A percentile compares a stretch with the other conserved stretches of the same genome.
Conservation (phyloP, 768 basidiomycete species). For the Russula emetica region DNA sequence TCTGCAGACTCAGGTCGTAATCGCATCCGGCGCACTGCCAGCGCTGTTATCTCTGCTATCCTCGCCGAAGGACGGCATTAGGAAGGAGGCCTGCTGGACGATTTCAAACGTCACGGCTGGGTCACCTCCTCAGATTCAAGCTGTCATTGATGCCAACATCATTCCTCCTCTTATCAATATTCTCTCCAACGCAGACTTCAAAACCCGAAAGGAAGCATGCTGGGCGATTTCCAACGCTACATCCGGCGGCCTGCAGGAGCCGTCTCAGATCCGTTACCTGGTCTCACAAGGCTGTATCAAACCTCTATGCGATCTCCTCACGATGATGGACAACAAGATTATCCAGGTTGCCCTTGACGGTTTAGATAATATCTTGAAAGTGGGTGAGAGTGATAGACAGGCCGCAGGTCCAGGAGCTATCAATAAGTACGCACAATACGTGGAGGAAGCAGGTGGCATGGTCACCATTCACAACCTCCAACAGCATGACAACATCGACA, state of each 20-base stretch:
- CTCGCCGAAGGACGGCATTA: conserved; percentile 96
- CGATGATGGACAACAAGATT: conserved; percentile 99
- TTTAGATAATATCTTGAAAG: conserved; percentile 95
- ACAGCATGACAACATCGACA: conserved; percentile 98
- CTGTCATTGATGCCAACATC: conserved; percentile 97
- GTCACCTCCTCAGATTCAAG: conserved; percentile 93
- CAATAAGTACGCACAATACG: conserved; percentile 90
- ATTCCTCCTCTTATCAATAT: conserved; percentile 98
- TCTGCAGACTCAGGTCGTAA: conserved; percentile 98
- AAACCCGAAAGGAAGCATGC: conserved; percentile 98
- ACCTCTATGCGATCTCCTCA: conserved; percentile 92
- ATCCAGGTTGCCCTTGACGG: conserved; percentile 98
- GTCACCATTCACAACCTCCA: conserved; percentile 98
- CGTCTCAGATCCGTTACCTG: conserved; percentile 94
- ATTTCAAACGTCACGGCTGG: conserved; percentile 99
- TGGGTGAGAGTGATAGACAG: conserved; percentile 92
- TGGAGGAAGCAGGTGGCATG: conserved; percentile 99
- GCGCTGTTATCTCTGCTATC: conserved; percentile 90
- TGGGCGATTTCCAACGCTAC: conserved; percentile 99
- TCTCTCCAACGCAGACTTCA: conserved; percentile 96
- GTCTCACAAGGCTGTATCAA: conserved; percentile 98
- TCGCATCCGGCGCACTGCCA: conserved; percentile 94
- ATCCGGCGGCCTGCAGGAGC: conserved; percentile 94
- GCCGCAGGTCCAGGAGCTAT: conserved; percentile 73
- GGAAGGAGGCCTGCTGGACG: conserved; percentile 99